Percentiles rank a stretch among this genome's conserved stretches.
phyloP scores from a whole-genome alignment of 2,329 filamentous ascomycete species.

The Diaporthe sp. region DNA sequence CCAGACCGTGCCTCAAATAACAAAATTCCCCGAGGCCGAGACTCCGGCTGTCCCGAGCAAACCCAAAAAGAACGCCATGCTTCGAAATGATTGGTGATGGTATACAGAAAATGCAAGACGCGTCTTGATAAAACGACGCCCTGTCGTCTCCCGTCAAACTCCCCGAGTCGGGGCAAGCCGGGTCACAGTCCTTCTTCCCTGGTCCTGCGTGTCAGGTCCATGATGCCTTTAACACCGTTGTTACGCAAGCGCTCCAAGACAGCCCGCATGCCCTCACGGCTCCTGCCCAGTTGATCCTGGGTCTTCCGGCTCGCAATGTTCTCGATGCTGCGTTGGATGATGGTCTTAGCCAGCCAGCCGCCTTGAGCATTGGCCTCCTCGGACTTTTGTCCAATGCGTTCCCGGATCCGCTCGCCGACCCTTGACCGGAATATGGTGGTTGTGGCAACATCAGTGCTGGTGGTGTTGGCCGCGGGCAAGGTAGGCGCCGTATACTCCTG shows the following conservation, averaged over 20 bases:
- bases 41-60: slow-evolving; percentile 7
- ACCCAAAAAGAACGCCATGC: slow-evolving; percentile 39
- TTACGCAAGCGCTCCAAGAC: slow-evolving; percentile 79
- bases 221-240: slow-evolving; percentile 69
- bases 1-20: slow-evolving; percentile 14
- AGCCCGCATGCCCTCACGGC: slow-evolving; percentile 85
- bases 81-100: slow-evolving; percentile 29
- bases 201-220: slow-evolving; percentile 66
- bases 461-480: slow-evolving; percentile 46
- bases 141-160: neutral
- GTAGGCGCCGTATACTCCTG: slow-evolving; percentile 73
- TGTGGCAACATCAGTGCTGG: slow-evolving; percentile 77
- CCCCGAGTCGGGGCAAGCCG: neutral
- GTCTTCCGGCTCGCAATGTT: slow-evolving; percentile 83
- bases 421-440: slow-evolving; percentile 80
- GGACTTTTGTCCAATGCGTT: slow-evolving; percentile 61
- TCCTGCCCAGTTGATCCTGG: slow-evolving; percentile 82
- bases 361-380: slow-evolving; percentile 53
- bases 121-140: neutral
- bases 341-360: slow-evolving; percentile 57
- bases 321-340: slow-evolving; percentile 84
- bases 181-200: slow-evolving; percentile 48
- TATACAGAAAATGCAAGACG: slow-evolving; percentile 29
- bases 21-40: slow-evolving; percentile 24
- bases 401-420: slow-evolving; percentile 77